These are phyloP conservation scores for Polygonum maritimum DNA, from an alignment of 148 eudicot species.

Conservation along the genomic window DNA sequence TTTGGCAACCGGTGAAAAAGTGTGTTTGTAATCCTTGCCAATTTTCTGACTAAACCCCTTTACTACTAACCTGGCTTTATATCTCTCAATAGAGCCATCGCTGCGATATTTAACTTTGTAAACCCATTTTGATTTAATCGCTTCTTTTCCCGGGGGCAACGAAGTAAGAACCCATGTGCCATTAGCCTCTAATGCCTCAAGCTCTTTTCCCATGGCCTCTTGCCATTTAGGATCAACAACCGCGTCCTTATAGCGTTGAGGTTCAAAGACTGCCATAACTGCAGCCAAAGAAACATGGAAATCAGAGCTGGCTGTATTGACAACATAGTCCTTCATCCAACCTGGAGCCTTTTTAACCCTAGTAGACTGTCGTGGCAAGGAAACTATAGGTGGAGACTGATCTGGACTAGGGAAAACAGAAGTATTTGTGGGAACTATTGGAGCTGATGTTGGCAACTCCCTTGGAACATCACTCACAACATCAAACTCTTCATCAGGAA, in stretches of 20 bases:
- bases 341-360: too few species aligned
- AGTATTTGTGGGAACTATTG: too few species aligned
- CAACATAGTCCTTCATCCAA: too few species aligned
- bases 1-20: neutral
- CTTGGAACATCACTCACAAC: too few species aligned
- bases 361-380: too few species aligned
- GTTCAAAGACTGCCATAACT: neutral
- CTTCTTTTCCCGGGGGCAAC: neutral
- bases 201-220: neutral
- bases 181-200: neutral
- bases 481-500: too few species aligned
- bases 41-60: neutral
- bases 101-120: neutral
- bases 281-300: too few species aligned
- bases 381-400: too few species aligned
- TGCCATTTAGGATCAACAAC: neutral
- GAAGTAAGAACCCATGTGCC: neutral
- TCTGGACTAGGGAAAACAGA: too few species aligned
- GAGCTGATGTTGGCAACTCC: too few species aligned
- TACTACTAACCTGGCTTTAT: neutral
- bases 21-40: neutral
- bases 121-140: neutral
- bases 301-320: too few species aligned
- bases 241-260: neutral
- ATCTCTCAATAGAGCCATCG: neutral